Evolutionary conservation across 495 filamentous ascomycete genomes (phyloP).

Genomic region (Penicillium tannophilum): DNA sequence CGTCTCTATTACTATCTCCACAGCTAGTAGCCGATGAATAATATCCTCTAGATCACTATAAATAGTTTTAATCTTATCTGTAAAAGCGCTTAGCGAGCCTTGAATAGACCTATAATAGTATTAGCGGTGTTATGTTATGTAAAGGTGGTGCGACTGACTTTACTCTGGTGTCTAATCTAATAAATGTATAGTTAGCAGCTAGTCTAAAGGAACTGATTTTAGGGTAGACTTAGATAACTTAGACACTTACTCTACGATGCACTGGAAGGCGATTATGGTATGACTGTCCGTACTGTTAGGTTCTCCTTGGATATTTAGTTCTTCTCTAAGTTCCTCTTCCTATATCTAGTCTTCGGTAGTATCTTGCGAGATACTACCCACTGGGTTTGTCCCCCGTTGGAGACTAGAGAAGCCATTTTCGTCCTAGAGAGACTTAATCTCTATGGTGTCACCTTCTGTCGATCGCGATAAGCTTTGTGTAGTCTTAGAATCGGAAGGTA

Average conservation of each 20-base stretch:
- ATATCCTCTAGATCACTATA: background rate
- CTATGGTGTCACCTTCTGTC: background rate
- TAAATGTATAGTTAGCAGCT: background rate
- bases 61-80: background rate
- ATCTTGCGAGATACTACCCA: background rate
- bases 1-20: background rate
- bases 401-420: background rate
- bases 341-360: conserved; percentile 1
- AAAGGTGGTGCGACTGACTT: background rate
- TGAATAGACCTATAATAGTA: background rate
- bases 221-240: background rate
- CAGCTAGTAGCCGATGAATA: background rate
- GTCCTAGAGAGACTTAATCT: background rate
- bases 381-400: background rate
- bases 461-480: background rate
- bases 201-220: background rate
- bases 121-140: background rate
- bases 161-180: background rate
- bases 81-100: conserved; percentile 1
- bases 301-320: background rate
- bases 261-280: conserved; percentile 3
- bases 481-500: conserved; percentile 3
- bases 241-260: conserved; percentile 1
- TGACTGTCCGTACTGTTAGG: background rate
- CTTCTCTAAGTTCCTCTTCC: background rate